Conservation (phyloP, 768 basidiomycete genomes). For the Pisolithus albus region DNA sequence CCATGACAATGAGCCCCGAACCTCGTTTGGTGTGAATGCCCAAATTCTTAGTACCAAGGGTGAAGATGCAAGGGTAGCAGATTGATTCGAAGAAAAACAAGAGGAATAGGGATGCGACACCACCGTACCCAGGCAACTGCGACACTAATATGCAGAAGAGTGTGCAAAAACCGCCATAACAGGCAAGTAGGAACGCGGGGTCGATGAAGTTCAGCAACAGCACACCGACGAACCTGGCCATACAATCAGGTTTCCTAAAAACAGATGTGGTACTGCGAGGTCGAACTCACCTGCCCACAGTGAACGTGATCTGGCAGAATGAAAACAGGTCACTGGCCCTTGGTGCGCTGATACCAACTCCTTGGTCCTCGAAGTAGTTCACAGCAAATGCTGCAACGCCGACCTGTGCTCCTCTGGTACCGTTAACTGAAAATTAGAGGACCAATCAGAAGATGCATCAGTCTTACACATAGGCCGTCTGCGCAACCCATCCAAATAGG, state of each 20-base stretch:
- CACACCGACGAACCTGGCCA: conserved; percentile 52
- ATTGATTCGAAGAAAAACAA: conserved; percentile 76
- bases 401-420: conserved; percentile 53
- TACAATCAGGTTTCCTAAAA: conserved; percentile 8
- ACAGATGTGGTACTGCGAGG: background rate
- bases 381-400: conserved; percentile 62
- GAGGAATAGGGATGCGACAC: conserved; percentile 53
- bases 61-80: conserved; percentile 66
- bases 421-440: background rate
- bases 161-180: conserved; percentile 47
- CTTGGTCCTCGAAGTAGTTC: conserved; percentile 63
- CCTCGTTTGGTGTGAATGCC: conserved; percentile 55
- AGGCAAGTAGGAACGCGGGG: conserved; percentile 52
- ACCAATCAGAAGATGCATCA: background rate
- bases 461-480: conserved; percentile 58
- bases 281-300: conserved; percentile 44
- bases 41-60: conserved; percentile 57
- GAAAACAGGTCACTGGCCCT: conserved; percentile 61
- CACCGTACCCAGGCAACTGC: conserved; percentile 44
- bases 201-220: conserved; percentile 55
- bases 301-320: conserved; percentile 65
- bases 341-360: conserved; percentile 43
- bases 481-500: conserved; percentile 66
- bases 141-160: conserved; percentile 47
- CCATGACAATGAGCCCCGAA: conserved; percentile 62